Base-by-base conservation (phyloP, 768 basidiomycete species). In the Sarcomyxa edulis region DNA sequence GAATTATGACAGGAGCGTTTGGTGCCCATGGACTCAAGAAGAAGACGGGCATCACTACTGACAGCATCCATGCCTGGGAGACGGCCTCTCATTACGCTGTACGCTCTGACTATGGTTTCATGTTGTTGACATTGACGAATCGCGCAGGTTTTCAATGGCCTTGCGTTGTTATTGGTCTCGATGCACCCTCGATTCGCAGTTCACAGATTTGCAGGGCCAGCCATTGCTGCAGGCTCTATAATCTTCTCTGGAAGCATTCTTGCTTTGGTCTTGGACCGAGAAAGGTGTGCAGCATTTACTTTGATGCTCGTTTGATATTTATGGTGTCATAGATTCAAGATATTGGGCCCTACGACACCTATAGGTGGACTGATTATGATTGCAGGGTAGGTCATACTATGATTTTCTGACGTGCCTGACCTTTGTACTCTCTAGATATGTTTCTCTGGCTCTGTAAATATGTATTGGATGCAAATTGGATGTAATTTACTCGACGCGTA, bases 221-320 rank as follows among this genome's bases (percentile, higher is more conserved):
- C 82, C 2, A 79, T 87, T 38, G 62, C 72, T 5, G 58, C 58
- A 1, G 84, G 84, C 2, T 61, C 72, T 0, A 32, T 68, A 1
- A 30, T 84, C 3, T 85, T 87, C 54, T 85, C 83, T 5, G 72
- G 74, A 2, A 76, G 74, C 45, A 80, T 85, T 50, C 64, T 77
- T 48, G 59, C 63, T 0, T 60, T 82, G 19, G 69, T 79, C 26
- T 49, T 83, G 29, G 65, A 62, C 26, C 59, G 56, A 4, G 74
- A 74, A 16, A 55, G 64, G 77, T 63, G 43, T 38, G 53, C 7
- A 7, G n/a, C n/a, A 20, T 28, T 10, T n/a, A n/a, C 22, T 68
- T 34, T 37, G 60, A 39, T 9, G 10, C 10, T 12, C 4, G 29
- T 24, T 7, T 25, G 5, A 24, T 5, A 21, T 19, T 19, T 34